These are phyloP conservation scores for Apiospora koreana DNA, from an alignment of 2,329 filamentous ascomycete species.

Conservation along the genomic window DNA sequence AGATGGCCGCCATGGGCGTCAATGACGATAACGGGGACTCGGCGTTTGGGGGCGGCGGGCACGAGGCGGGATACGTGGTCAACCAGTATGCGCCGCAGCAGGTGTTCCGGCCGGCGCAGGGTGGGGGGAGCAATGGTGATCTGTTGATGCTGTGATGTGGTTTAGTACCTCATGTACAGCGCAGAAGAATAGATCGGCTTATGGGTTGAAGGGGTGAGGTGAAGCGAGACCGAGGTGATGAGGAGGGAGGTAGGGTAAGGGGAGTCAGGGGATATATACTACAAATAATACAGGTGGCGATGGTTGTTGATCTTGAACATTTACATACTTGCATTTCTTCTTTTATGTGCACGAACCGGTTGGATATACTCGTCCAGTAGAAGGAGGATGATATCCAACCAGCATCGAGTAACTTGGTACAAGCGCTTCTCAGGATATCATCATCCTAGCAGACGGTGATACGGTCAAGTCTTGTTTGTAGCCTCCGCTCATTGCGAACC, in stretches of 20 bases:
- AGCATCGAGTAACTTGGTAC: too few species aligned
- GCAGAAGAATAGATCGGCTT: neutral
- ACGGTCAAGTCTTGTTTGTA: too few species aligned
- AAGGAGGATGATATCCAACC: too few species aligned
- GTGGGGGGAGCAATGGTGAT: constrained; percentile 68
- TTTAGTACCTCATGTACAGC: too few species aligned
- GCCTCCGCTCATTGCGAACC: neutral
- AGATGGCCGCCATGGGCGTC: constrained; percentile 72
- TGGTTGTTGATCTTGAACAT: neutral
- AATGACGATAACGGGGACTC: constrained; percentile 62
- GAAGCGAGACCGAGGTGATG: neutral
- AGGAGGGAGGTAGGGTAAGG: neutral
- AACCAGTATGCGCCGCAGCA: constrained; percentile 81
- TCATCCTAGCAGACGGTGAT: too few species aligned
- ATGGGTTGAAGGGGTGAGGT: neutral
- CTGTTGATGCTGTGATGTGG: constrained; percentile 61
- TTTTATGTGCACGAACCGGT: neutral
- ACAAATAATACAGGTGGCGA: neutral
- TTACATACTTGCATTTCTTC: neutral
- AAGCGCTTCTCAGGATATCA: too few species aligned
- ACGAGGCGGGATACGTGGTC: constrained; percentile 66
- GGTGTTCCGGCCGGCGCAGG: constrained; percentile 69
- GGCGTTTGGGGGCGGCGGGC: constrained; percentile 62
- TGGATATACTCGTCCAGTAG: too few species aligned
- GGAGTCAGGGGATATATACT: neutral